Percentiles rank a stretch among this genome's conserved stretches.
Conservation (phyloP, 345 rosid species). For the Conringia planisiliqua region DNA sequence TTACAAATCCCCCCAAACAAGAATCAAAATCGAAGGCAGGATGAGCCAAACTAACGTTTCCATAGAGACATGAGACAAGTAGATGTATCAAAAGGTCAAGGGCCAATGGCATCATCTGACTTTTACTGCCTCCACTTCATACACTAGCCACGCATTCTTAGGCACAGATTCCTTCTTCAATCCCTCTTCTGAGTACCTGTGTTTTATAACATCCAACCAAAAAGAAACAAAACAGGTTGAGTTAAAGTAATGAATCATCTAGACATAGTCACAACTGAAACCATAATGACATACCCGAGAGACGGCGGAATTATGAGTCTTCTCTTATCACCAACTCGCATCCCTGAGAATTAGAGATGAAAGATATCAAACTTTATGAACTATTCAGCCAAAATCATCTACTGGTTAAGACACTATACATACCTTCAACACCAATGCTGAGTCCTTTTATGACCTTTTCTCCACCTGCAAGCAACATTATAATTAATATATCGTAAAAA, state of each 20-base stretch:
- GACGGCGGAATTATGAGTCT: conserved; percentile 74
- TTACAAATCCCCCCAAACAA: not conserved
- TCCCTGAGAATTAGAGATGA: conserved; percentile 43
- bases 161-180: conserved; percentile 49
- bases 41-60: not conserved
- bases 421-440: conserved; percentile 63
- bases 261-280: not conserved
- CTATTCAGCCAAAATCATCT: not conserved
- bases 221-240: not conserved
- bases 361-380: not conserved
- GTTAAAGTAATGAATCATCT: not conserved
- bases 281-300: conserved; percentile 52
- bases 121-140: conserved; percentile 65
- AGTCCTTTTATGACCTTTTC: conserved; percentile 42
- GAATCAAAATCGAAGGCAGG: not conserved
- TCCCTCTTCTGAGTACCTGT: conserved; percentile 50
- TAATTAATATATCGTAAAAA: not conserved
- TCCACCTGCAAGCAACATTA: conserved; percentile 32
- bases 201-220: conserved; percentile 16
- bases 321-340: conserved; percentile 85
- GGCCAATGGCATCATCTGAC: conserved; percentile 33
- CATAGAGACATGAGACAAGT: not conserved
- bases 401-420: too few species aligned
- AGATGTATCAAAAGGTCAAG: not conserved
- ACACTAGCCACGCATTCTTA: conserved; percentile 66